Percentiles rank a stretch among this genome's conserved stretches.
phyloP scores from a whole-genome alignment of 2,329 filamentous ascomycete genomes.

The Ceratocystis alfenasii region DNA sequence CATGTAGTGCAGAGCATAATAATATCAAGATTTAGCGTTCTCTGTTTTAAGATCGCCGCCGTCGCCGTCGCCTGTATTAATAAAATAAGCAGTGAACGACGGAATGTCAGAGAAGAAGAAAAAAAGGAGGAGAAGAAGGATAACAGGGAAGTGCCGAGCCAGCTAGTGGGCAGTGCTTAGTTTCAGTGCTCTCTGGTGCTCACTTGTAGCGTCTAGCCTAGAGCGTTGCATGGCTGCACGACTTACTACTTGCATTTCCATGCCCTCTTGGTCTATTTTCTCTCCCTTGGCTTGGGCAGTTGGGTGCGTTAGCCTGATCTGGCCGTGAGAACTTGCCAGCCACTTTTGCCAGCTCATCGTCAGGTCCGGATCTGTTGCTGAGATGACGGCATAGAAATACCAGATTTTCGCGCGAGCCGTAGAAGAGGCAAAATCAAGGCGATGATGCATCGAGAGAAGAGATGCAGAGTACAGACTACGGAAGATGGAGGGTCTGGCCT shows the following conservation, averaged over 20 bases:
- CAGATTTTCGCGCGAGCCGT: constrained; percentile 4
- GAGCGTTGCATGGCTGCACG: too few relatives aligned
- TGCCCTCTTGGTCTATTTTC: neutral
- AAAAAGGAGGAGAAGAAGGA: too few relatives aligned
- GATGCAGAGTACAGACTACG: neutral
- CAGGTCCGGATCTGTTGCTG: neutral
- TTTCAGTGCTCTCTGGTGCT: neutral
- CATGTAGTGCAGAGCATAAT: neutral
- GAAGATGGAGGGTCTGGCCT: neutral
- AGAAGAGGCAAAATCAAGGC: neutral
- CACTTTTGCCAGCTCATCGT: neutral
- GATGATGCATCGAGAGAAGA: neutral
- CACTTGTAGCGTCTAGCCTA: too few relatives aligned
- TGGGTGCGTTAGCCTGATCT: too few relatives aligned
- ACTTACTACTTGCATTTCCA: too few relatives aligned
- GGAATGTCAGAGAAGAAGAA: neutral
- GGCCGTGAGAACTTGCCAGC: too few relatives aligned
- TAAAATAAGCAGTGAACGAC: too few relatives aligned
- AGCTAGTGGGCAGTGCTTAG: neutral
- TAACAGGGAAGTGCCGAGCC: neutral
- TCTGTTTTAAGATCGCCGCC: neutral
- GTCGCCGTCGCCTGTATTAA: neutral
- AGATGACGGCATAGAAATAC: constrained; percentile 11
- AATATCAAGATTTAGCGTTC: neutral
- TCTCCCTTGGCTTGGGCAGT: neutral